Evolutionary conservation across 345 rosid genomes (phyloP), one percentile per base, ranked within the genome.

Genomic region (Draba incana): DNA sequence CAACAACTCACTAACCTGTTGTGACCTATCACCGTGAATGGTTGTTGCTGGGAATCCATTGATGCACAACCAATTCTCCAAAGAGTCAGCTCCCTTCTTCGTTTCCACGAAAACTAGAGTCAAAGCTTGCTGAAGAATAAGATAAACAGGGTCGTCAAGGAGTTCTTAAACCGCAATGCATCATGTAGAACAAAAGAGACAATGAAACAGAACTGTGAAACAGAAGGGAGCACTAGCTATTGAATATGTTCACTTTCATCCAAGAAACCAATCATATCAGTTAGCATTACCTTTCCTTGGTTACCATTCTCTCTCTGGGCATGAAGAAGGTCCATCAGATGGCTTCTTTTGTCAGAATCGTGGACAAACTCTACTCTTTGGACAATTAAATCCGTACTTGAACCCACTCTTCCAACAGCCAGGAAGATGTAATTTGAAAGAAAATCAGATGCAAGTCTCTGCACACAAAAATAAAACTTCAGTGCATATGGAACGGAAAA

Each of bases 371-470:
- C 99, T 76, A 94, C 97, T 75, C 98, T 89, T 79, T 94, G 99
- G 62, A 82, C 86, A 60, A 94, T 94, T 82, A 94, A 80, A 82
- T 94, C 98, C 49, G 99, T 91, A 80, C 99, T 94, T 43, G 99
- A 94, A 64, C 99, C 99, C 75, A 94, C 99, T 74, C 99, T 75
- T 43, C 99, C 99, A 77, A 94, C 99, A 75, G 99, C 95, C 90
- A 94, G 77, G 79, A 94, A 94, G 54, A 94, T 58, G 66, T 94
- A 94, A 63, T 69, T 81, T 50, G 82, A 60, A 75, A 94, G 89
- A 70, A 94, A 94, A 80, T 94, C 99, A 79, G 96, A 84, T 39
- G 99, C 99, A 44, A 94, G 80, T 81, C 98, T 91, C 99, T 94
- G 92, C 88, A 83, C 62, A 38, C 8, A 37, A 33, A 51, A 71